Conservation (phyloP, 1,284 basidiomycete species). For the Sanguinoderma infundibulare region DNA sequence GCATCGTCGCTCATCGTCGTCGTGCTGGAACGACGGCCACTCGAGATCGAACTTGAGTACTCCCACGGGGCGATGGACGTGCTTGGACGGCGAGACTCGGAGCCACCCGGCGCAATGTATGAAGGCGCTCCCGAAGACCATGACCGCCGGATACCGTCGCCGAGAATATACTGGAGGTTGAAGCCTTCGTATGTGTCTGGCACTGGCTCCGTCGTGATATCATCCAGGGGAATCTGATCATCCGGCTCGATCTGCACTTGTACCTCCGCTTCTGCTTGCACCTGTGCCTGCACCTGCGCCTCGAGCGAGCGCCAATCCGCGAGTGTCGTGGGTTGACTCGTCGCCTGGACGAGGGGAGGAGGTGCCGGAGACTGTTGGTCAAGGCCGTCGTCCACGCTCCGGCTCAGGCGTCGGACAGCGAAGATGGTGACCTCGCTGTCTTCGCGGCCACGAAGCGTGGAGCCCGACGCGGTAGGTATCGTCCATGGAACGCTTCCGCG, state of each 20-base stretch:
- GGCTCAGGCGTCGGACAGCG: constrained; percentile 27
- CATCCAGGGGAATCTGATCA: constrained; percentile 1
- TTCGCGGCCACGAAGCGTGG: constrained; percentile 29
- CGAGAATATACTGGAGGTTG: constrained; percentile 50
- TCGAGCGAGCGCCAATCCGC: constrained; percentile 25
- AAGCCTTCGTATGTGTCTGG: constrained; percentile 42
- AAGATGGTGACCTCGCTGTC: constrained; percentile 34
- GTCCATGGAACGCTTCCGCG: constrained; percentile 33
- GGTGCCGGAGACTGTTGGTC: constrained; percentile 1
- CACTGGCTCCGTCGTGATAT: constrained; percentile 4
- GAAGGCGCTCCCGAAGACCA: constrained; percentile 42
- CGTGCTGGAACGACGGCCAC: constrained; percentile 51
- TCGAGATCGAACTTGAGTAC: constrained; percentile 24
- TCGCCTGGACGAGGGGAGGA: constrained; percentile 12
- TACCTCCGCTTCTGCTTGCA: constrained; percentile 23
- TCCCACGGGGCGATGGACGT: constrained; percentile 23
- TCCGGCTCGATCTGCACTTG: constrained; percentile 21
- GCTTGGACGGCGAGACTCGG: constrained; percentile 16
- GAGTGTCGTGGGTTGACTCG: constrained; percentile 22
- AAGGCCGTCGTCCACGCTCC: constrained; percentile 29
- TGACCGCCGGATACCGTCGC: constrained; percentile 36
- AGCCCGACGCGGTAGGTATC: constrained; percentile 17
- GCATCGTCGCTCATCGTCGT: constrained; percentile 56
- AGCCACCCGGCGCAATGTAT: constrained; percentile 34
- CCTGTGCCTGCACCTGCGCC: constrained; percentile 6